Conservation (phyloP, 768 basidiomycete species). For the Brasilioporus rufonigricans region DNA sequence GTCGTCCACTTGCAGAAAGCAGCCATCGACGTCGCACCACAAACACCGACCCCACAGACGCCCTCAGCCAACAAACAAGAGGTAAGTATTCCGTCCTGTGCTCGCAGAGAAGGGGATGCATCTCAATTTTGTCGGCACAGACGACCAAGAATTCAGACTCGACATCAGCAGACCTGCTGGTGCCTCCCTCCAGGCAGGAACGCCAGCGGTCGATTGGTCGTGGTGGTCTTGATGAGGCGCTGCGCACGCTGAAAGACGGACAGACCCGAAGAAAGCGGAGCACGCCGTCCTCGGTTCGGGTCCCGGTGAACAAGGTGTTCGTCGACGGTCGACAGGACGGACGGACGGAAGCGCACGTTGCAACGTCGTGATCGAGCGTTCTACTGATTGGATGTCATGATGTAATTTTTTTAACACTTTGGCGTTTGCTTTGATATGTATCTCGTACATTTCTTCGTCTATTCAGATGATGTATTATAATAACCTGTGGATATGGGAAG, state of each 20-base stretch:
- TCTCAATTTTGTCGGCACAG: conserved; percentile 28
- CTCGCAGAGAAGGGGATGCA: neutral
- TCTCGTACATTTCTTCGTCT: too few species aligned
- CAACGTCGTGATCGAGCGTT: neutral
- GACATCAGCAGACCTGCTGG: conserved; percentile 28
- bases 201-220: conserved; percentile 60
- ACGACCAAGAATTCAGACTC: conserved; percentile 39
- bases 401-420: too few species aligned
- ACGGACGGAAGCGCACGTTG: conserved; percentile 1
- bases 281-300: conserved; percentile 11
- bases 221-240: conserved; percentile 82
- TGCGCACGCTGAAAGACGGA: conserved; percentile 75
- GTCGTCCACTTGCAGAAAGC: conserved; percentile 51
- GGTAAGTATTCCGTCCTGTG: conserved; percentile 6
- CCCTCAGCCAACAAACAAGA: neutral
- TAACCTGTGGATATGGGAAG: too few species aligned
- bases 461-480: too few species aligned
- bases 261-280: conserved; percentile 23
- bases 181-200: conserved; percentile 41
- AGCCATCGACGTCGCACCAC: conserved; percentile 50
- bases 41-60: neutral
- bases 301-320: conserved; percentile 23
- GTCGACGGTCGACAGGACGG: conserved; percentile 11
- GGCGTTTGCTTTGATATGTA: too few species aligned
- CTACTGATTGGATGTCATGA: too few species aligned